Evolutionary conservation across 2,329 filamentous ascomycete genomes (phyloP).

Genomic region (Simplicillium aogashimaense): DNA sequence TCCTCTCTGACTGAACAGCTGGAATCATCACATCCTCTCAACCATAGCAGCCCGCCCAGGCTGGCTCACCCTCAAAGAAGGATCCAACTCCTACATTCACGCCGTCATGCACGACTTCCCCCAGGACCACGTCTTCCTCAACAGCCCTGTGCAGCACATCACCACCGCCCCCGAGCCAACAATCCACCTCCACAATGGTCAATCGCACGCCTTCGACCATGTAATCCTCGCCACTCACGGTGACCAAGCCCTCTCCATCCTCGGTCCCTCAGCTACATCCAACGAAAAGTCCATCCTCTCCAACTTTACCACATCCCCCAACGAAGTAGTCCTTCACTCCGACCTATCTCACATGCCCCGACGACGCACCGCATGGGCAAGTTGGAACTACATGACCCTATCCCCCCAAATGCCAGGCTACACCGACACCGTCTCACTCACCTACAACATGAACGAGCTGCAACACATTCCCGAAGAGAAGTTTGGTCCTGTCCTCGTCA

Average conservation of each 20-base stretch:
- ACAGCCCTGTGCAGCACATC: conserved; percentile 47
- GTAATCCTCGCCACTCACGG: conserved; percentile 74
- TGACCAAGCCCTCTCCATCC: conserved; percentile 58
- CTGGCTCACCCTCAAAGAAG: conserved; percentile 64
- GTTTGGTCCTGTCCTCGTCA: conserved; percentile 68
- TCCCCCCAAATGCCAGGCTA: conserved; percentile 41
- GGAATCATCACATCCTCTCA: conserved; percentile 70
- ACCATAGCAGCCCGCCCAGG: conserved; percentile 51
- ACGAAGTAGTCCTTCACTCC: conserved; percentile 68
- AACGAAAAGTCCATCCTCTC: conserved; percentile 60
- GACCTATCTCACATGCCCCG: conserved; percentile 63
- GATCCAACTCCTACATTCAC: conserved; percentile 64
- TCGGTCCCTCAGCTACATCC: conserved; percentile 47
- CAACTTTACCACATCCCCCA: conserved; percentile 61
- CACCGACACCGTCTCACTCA: conserved; percentile 58
- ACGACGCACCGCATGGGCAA: conserved; percentile 56
- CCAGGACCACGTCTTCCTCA: conserved; percentile 56
- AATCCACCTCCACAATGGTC: conserved; percentile 43
- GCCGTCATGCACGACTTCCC: conserved; percentile 61
- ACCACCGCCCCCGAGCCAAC: conserved; percentile 44
- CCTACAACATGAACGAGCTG: conserved; percentile 79
- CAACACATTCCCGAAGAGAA: conserved; percentile 58
- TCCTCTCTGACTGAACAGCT: conserved; percentile 31
- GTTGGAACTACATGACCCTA: conserved; percentile 69
- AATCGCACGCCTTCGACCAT: conserved; percentile 58